Evolutionary conservation across 192 early-diverging fungal genomes (phyloP).

Genomic region (Spizellomyces punctatus): DNA sequence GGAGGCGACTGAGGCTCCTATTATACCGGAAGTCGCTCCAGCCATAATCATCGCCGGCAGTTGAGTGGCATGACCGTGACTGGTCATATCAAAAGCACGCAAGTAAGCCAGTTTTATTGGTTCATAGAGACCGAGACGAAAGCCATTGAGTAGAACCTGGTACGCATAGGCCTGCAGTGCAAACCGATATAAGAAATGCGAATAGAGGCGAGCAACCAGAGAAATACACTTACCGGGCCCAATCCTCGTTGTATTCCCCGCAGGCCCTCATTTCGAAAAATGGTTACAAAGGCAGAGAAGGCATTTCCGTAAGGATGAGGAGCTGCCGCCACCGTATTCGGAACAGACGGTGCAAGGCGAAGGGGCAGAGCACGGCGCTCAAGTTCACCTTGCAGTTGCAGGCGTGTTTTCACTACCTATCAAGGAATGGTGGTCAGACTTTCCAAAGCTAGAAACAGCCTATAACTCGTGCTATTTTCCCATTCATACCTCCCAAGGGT

Average conservation of each 20-base stretch:
- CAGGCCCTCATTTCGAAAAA: constrained; percentile 81
- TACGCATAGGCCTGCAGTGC: constrained; percentile 74
- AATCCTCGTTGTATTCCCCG: constrained; percentile 87
- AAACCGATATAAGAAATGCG: constrained; percentile 5
- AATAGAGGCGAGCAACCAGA: not conserved
- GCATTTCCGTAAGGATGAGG: constrained; percentile 70
- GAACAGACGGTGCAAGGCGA: constrained; percentile 29
- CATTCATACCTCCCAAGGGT: constrained; percentile 81
- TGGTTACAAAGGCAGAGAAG: constrained; percentile 72
- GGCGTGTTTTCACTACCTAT: constrained; percentile 88
- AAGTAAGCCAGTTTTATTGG: constrained; percentile 67
- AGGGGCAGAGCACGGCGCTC: constrained; percentile 12
- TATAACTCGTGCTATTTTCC: no score
- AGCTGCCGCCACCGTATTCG: not conserved
- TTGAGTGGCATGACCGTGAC: constrained; percentile 18
- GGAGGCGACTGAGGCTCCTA: constrained; percentile 80
- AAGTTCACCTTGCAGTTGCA: constrained; percentile 93
- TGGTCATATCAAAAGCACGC: constrained; percentile 23
- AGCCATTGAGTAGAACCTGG: constrained; percentile 91
- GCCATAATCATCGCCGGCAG: constrained; percentile 69
- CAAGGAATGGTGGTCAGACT: not conserved
- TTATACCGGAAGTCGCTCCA: constrained; percentile 76
- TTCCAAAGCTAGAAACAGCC: no score
- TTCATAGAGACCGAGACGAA: constrained; percentile 88
- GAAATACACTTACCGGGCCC: constrained; percentile 47